phyloP scores from a whole-genome alignment of 2,329 filamentous ascomycete species.

The Trichoderma lentiforme region DNA sequence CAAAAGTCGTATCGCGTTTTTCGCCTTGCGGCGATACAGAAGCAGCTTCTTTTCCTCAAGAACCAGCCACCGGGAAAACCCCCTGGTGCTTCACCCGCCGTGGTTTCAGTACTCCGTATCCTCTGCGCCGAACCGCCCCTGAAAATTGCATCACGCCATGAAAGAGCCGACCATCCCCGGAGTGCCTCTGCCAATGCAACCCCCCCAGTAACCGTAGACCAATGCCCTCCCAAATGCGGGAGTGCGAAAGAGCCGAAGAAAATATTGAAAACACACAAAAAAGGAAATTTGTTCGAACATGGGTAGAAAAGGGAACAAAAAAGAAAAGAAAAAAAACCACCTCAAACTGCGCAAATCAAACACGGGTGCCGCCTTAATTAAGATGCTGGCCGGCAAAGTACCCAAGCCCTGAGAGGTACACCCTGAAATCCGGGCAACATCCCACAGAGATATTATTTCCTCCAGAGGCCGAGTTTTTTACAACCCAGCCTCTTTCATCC shows the following conservation, averaged over 20 bases:
- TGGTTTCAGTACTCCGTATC: conserved; percentile 21
- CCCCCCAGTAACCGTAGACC: conserved; percentile 16
- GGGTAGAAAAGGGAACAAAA: conserved; percentile 8
- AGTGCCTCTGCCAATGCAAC: conserved; percentile 17
- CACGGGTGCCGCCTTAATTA: conserved; percentile 16
- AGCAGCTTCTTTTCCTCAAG: conserved; percentile 19
- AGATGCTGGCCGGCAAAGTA: conserved; percentile 8
- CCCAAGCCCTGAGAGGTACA: background rate
- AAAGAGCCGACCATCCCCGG: conserved; percentile 19
- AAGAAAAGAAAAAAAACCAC: conserved; percentile 7
- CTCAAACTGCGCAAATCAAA: conserved; percentile 4
- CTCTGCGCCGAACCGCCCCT: conserved; percentile 20
- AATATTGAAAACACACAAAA: conserved; percentile 13
- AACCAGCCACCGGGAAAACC: conserved; percentile 16
- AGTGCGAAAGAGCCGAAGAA: conserved; percentile 17
- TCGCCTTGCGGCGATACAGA: conserved; percentile 20
- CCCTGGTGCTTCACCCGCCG: conserved; percentile 16
- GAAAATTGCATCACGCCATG: conserved; percentile 21
- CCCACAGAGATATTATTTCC: conserved; percentile 4
- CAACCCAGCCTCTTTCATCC: background rate
- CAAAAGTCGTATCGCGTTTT: conserved; percentile 17
- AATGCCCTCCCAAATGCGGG: background rate
- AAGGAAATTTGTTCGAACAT: conserved; percentile 3
- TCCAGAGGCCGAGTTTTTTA: conserved; percentile 15
- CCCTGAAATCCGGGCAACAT: conserved; percentile 14